A percentile compares a stretch with the other conserved stretches of the same genome.
These are phyloP conservation scores for Pseudocercospora fijiensis DNA, from an alignment of 2,329 filamentous ascomycete genomes.

Conservation along the genomic window DNA sequence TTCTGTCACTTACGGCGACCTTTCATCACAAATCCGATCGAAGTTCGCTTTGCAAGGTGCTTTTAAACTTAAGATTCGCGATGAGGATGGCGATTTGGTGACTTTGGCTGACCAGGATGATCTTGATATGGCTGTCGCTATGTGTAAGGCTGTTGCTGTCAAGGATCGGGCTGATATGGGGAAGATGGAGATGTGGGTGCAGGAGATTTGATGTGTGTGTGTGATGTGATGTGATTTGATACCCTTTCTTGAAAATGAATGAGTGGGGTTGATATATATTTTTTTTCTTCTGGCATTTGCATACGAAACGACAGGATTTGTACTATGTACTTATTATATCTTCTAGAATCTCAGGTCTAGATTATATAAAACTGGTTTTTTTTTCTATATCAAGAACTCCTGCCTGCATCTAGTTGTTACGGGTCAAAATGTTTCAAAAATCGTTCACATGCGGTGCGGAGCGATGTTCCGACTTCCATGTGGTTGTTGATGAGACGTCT, in stretches of 20 bases:
- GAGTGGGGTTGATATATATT: neutral
- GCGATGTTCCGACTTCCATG: neutral
- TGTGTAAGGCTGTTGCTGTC: constrained; percentile 59
- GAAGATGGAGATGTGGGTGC: constrained; percentile 77
- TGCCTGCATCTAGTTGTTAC: neutral
- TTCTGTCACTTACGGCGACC: constrained; percentile 70
- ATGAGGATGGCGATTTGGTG: constrained; percentile 93
- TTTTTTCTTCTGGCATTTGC: neutral
- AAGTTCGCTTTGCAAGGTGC: constrained; percentile 75
- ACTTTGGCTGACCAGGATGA: constrained; percentile 97
- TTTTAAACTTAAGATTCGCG: constrained; percentile 86
- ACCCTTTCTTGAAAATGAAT: neutral
- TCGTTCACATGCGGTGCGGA: neutral
- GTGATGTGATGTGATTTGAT: too few species aligned
- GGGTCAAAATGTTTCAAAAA: neutral
- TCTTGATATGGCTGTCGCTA: constrained; percentile 79
- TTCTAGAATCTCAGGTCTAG: neutral
- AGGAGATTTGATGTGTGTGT: constrained; percentile 25
- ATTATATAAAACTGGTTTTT: too few species aligned
- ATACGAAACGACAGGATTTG: neutral
- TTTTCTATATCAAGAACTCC: neutral
- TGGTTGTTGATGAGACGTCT: neutral
- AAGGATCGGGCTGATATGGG: constrained; percentile 78
- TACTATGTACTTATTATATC: neutral
- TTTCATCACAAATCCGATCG: constrained; percentile 75